These are phyloP conservation scores for Lentinula lateritia DNA, from an alignment of 768 basidiomycete genomes.

Conservation along the genomic window DNA sequence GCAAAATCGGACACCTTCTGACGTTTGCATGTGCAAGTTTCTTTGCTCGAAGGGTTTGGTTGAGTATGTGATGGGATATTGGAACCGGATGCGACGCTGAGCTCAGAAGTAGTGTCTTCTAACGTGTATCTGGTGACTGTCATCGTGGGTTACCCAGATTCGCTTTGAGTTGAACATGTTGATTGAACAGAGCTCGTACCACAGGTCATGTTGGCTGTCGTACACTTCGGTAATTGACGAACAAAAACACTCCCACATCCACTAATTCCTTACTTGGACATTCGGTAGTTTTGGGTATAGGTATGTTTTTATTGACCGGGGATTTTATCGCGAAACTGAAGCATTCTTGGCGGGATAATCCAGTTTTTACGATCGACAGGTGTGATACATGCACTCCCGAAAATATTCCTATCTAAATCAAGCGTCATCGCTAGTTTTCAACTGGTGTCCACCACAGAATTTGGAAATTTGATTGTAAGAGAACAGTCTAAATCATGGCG, in stretches of 20 bases:
- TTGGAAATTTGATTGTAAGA: conserved; percentile 30
- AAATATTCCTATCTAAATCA: conserved; percentile 1
- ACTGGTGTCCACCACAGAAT: conserved; percentile 26
- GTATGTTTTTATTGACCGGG: conserved; percentile 17
- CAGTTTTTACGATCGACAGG: conserved; percentile 45
- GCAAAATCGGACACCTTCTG: neutral
- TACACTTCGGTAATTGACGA: conserved; percentile 37
- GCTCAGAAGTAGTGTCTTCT: conserved; percentile 31
- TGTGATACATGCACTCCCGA: conserved; percentile 11
- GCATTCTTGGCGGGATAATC: neutral
- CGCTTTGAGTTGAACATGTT: neutral
- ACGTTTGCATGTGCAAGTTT: conserved; percentile 26
- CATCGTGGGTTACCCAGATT: conserved; percentile 28
- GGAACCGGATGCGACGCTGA: neutral
- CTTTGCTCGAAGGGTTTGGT: conserved; percentile 48
- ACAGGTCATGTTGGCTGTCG: conserved; percentile 31
- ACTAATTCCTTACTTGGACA: neutral
- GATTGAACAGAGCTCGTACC: neutral
- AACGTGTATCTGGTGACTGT: conserved; percentile 34
- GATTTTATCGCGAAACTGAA: neutral
- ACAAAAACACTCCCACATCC: neutral
- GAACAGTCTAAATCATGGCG: neutral
- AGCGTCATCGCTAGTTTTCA: conserved; percentile 22
- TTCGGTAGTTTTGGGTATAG: conserved; percentile 32
- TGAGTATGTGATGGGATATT: conserved; percentile 23